Conservation (phyloP, 139 green algal genomes). For the Ettlia oleoabundans region DNA sequence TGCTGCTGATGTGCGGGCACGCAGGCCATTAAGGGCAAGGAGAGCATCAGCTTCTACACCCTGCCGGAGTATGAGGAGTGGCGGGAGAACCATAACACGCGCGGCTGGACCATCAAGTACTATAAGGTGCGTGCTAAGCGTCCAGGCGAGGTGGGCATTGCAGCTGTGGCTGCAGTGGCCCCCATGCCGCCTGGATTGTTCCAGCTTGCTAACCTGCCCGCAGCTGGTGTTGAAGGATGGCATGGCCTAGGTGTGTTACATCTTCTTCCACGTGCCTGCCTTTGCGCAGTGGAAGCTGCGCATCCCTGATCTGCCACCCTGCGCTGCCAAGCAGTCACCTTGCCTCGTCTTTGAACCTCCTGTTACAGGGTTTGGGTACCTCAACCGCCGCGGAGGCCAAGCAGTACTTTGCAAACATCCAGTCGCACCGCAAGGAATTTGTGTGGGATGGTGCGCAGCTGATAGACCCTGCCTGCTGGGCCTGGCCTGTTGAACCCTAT, state of each 20-base stretch:
- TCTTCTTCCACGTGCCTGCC: too few species aligned
- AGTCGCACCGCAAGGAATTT: constrained; percentile 89
- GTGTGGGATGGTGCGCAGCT: constrained; percentile 72
- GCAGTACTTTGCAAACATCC: constrained; percentile 95
- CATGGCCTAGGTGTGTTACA: too few species aligned
- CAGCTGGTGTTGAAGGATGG: too few species aligned
- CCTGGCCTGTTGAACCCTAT: background rate
- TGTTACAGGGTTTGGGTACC: constrained; percentile 89
- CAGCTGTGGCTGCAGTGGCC: too few species aligned
- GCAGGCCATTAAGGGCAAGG: constrained; percentile 85
- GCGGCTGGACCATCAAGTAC: constrained; percentile 98
- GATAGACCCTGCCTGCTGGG: background rate
- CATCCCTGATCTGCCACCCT: too few species aligned
- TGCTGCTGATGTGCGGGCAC: too few species aligned
- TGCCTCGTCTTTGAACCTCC: too few species aligned
- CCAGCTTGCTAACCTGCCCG: too few species aligned
- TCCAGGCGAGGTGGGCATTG: too few species aligned
- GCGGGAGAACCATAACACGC: constrained; percentile 72
- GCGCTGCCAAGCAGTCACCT: background rate
- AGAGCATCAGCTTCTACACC: constrained; percentile 94
- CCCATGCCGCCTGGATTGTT: too few species aligned
- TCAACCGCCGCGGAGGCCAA: constrained; percentile 93
- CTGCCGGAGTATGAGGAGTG: constrained; percentile 99
- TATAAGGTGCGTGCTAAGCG: constrained; percentile 94
- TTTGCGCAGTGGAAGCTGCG: too few species aligned